Conservation (phyloP, 2,329 filamentous ascomycete species). For the Camptophora hylomeconis region DNA sequence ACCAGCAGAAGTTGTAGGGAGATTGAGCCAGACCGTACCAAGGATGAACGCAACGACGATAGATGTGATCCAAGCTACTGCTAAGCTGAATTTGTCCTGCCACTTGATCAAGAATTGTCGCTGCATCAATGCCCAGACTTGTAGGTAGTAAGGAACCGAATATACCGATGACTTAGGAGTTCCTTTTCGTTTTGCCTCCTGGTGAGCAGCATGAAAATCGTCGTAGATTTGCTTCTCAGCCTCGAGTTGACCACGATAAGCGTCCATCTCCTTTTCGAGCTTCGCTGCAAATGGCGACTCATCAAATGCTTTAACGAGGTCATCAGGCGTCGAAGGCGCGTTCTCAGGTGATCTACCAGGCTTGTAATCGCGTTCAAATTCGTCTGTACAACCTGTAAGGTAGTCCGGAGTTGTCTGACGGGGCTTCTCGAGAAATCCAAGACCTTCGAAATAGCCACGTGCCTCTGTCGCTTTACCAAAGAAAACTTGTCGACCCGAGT, state of each 20-base stretch:
- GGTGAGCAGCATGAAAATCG: slow-evolving; percentile 64
- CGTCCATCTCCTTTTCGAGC: slow-evolving; percentile 52
- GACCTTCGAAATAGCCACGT: slow-evolving; percentile 58
- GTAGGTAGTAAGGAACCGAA: slow-evolving; percentile 67
- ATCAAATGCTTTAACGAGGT: slow-evolving; percentile 57
- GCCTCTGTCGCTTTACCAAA: slow-evolving; percentile 58
- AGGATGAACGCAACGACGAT: slow-evolving; percentile 66
- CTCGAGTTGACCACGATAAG: slow-evolving; percentile 52
- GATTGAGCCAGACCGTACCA: slow-evolving; percentile 65
- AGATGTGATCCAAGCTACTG: slow-evolving; percentile 56
- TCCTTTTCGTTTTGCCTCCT: slow-evolving; percentile 63
- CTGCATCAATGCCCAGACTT: slow-evolving; percentile 72
- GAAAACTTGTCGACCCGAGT: slow-evolving; percentile 62
- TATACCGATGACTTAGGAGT: slow-evolving; percentile 65
- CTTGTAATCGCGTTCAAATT: slow-evolving; percentile 69
- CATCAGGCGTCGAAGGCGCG: slow-evolving; percentile 54
- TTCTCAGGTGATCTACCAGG: slow-evolving; percentile 52
- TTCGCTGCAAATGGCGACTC: slow-evolving; percentile 45
- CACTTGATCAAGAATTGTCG: slow-evolving; percentile 76
- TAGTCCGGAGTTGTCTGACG: slow-evolving; percentile 74
- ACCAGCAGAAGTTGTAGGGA: slow-evolving; percentile 49
- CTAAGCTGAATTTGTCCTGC: slow-evolving; percentile 69
- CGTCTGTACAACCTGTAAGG: slow-evolving; percentile 67
- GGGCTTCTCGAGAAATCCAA: slow-evolving; percentile 62
- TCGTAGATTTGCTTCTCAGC: slow-evolving; percentile 56